These are phyloP conservation scores for Lignosus rhinocerotis DNA, from an alignment of 1,284 basidiomycete species.

Conservation along the genomic window DNA sequence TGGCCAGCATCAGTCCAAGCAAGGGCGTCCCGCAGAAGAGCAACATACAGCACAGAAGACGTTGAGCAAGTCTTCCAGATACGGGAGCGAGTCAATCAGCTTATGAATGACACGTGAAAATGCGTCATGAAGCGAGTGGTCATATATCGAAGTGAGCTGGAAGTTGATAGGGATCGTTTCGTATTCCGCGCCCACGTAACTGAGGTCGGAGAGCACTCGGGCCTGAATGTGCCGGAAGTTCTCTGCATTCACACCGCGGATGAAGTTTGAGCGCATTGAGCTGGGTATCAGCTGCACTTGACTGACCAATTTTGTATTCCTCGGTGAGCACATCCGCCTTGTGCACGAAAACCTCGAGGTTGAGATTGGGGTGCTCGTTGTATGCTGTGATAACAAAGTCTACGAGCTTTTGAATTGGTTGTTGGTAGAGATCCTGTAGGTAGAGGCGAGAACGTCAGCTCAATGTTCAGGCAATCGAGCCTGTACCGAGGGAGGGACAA, in stretches of 20 bases:
- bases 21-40: not conserved
- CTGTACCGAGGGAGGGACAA: not conserved
- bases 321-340: slow-evolving; percentile 93
- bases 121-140: slow-evolving; percentile 86
- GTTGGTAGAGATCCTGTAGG: slow-evolving; percentile 63
- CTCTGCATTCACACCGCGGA: slow-evolving; percentile 48
- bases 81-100: slow-evolving; percentile 69
- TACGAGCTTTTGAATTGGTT: slow-evolving; percentile 79
- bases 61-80: slow-evolving; percentile 80
- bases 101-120: slow-evolving; percentile 82
- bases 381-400: slow-evolving; percentile 76
- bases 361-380: slow-evolving; percentile 75
- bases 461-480: too few species aligned
- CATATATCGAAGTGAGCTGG: slow-evolving; percentile 88
- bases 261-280: not conserved
- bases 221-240: slow-evolving; percentile 88
- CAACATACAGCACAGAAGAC: slow-evolving; percentile 73
- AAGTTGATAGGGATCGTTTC: slow-evolving; percentile 76
- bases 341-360: slow-evolving; percentile 94
- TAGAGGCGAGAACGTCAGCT: too few species aligned
- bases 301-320: slow-evolving; percentile 86
- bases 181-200: slow-evolving; percentile 70
- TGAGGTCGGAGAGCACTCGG: slow-evolving; percentile 79
- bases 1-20: not conserved
- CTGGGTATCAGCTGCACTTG: not conserved